phyloP scores from a whole-genome alignment of 140 eudicot species.

The Senecio squalidus region DNA sequence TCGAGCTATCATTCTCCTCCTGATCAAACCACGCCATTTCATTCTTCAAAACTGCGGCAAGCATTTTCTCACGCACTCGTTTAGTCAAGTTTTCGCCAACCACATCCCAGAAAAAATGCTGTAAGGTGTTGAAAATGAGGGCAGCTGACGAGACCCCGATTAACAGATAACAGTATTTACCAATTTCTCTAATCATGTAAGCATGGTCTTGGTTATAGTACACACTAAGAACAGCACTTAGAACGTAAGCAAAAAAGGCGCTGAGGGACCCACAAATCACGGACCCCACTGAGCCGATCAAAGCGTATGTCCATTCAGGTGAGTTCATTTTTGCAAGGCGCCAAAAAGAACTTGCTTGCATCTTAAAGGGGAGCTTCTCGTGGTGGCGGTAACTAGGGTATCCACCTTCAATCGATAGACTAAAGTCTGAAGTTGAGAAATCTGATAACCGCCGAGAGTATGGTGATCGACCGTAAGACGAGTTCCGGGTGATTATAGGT shows the following conservation, averaged over 20 bases:
- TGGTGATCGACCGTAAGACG: slow-evolving; percentile 94
- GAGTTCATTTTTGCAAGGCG: slow-evolving; percentile 91
- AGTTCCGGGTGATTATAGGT: slow-evolving; percentile 82
- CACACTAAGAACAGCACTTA: slow-evolving; percentile 84
- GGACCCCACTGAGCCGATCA: slow-evolving; percentile 79
- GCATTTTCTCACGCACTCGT: slow-evolving; percentile 89
- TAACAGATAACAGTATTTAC: slow-evolving; percentile 69
- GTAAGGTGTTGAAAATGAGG: slow-evolving; percentile 72
- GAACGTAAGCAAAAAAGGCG: slow-evolving; percentile 81
- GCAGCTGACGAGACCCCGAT: slow-evolving; percentile 88
- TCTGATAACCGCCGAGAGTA: slow-evolving; percentile 87
- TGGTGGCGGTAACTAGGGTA: slow-evolving; percentile 63
- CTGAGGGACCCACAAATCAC: slow-evolving; percentile 81
- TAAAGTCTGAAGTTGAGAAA: slow-evolving; percentile 84
- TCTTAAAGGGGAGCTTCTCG: slow-evolving; percentile 74
- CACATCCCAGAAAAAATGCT: slow-evolving; percentile 88
- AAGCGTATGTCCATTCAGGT: slow-evolving; percentile 90
- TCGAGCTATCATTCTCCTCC: slow-evolving; percentile 89
- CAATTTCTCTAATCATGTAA: slow-evolving; percentile 63
- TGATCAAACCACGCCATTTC: slow-evolving; percentile 96
- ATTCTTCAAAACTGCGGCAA: slow-evolving; percentile 67
- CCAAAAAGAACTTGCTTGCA: slow-evolving; percentile 79
- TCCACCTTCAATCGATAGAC: slow-evolving; percentile 62
- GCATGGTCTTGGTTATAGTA: slow-evolving; percentile 81
- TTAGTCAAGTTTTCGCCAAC: slow-evolving; percentile 88